Evolutionary conservation across 306 rosid genomes (phyloP).

Genomic region (Prunus padus): DNA sequence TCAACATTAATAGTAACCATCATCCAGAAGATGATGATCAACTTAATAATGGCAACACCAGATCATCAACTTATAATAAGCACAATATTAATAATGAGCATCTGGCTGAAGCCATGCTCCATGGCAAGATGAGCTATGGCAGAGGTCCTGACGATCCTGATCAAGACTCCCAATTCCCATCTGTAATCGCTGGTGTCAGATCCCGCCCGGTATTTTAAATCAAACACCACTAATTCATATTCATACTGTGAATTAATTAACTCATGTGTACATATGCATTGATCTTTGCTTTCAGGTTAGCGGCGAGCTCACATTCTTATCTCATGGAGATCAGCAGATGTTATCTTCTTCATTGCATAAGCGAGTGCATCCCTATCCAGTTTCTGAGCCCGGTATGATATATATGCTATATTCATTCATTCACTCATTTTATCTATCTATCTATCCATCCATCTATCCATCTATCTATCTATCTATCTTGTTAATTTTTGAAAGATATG

Average conservation of each 20-base stretch:
- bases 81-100: conserved; percentile 39
- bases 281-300: conserved; percentile 49
- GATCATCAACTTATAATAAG: conserved; percentile 18
- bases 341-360: conserved; percentile 70
- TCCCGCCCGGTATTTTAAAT: conserved; percentile 29
- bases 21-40: conserved; percentile 29
- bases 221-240: neutral
- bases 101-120: conserved; percentile 77
- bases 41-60: neutral
- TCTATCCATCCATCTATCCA: neutral
- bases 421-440: neutral
- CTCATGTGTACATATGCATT: neutral
- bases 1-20: conserved; percentile 47
- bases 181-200: conserved; percentile 38
- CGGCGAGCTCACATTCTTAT: conserved; percentile 56
- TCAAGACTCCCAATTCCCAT: conserved; percentile 52
- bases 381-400: conserved; percentile 55
- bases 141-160: conserved; percentile 58
- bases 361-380: conserved; percentile 69
- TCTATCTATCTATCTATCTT: neutral
- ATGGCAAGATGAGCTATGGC: conserved; percentile 72
- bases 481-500: neutral
- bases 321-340: conserved; percentile 55
- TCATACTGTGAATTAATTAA: neutral
- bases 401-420: neutral